Percentiles rank a stretch among this genome's conserved stretches.
Conservation (phyloP, 2,329 filamentous ascomycete genomes). For the Beauveria scarabaeidicola region DNA sequence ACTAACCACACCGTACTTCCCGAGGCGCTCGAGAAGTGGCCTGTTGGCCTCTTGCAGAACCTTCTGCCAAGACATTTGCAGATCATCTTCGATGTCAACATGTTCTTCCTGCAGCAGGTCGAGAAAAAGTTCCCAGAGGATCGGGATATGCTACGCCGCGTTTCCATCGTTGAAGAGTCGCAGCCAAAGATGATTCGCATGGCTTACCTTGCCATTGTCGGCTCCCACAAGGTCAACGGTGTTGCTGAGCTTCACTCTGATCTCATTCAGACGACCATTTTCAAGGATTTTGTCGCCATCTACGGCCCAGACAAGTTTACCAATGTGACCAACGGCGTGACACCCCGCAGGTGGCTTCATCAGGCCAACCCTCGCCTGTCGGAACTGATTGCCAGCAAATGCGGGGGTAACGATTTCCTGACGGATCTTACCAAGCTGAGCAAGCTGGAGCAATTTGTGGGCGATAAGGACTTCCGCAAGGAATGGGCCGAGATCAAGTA, state of each 20-base stretch:
- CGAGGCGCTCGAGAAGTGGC: constrained; percentile 97
- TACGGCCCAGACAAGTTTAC: constrained; percentile 97
- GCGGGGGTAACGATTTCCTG: constrained; percentile 74
- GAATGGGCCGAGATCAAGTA: constrained; percentile 97
- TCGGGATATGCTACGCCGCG: constrained; percentile 70
- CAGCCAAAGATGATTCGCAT: constrained; percentile 97
- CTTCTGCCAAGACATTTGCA: constrained; percentile 89
- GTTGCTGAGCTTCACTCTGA: constrained; percentile 97
- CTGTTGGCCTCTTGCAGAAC: constrained; percentile 84
- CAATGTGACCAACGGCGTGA: constrained; percentile 98
- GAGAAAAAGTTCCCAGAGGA: constrained; percentile 88
- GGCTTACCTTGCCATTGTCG: constrained; percentile 90
- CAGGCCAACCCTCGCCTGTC: constrained; percentile 93
- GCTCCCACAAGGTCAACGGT: constrained; percentile 98
- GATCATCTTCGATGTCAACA: constrained; percentile 97
- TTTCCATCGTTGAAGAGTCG: constrained; percentile 97
- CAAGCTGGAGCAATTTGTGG: constrained; percentile 72
- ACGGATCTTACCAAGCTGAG: constrained; percentile 83
- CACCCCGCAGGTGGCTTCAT: constrained; percentile 90
- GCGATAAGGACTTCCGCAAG: constrained; percentile 84
- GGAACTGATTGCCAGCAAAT: constrained; percentile 83
- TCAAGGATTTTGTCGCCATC: constrained; percentile 95
- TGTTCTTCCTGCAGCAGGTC: constrained; percentile 83
- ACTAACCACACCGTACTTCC: constrained; percentile 98
- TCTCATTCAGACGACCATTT: constrained; percentile 97